Percentiles rank a stretch among this genome's conserved stretches.
Evolutionary conservation across 768 basidiomycete species (phyloP).

Genomic region (Kwoniella sp.): DNA sequence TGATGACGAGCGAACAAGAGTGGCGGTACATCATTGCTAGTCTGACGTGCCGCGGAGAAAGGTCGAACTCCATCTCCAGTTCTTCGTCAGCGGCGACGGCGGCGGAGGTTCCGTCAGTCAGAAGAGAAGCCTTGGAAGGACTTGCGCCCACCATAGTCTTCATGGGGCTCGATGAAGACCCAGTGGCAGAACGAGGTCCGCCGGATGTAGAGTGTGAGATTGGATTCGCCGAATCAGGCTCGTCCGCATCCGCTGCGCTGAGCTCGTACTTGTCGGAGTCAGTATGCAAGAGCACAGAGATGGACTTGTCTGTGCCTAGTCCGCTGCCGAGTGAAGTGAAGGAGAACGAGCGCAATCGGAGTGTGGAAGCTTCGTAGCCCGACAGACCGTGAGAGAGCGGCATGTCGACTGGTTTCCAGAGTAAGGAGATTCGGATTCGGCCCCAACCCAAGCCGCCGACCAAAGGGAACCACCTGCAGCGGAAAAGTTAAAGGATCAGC

Average conservation of each 20-base stretch:
- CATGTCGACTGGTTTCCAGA: conserved; percentile 56
- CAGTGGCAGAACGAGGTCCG: neutral
- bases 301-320: conserved; percentile 22
- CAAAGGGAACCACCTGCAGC: conserved; percentile 45
- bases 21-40: conserved; percentile 55
- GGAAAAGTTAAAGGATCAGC: neutral
- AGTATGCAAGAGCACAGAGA: conserved; percentile 45
- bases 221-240: neutral
- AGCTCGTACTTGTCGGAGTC: conserved; percentile 44
- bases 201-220: neutral
- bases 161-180: neutral
- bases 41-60: conserved; percentile 30
- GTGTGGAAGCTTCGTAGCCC: conserved; percentile 52
- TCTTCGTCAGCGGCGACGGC: neutral
- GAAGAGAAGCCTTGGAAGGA: neutral
- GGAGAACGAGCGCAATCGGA: conserved; percentile 41
- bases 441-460: conserved; percentile 55
- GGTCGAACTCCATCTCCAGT: conserved; percentile 42
- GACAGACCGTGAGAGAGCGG: conserved; percentile 45
- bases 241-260: neutral
- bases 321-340: conserved; percentile 29
- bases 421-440: conserved; percentile 48
- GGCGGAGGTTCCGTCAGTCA: neutral
- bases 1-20: conserved; percentile 51
- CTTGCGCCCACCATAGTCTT: neutral